These are phyloP conservation scores for Lactarius hatsudake DNA, from an alignment of 768 basidiomycete species.

Conservation along the genomic window DNA sequence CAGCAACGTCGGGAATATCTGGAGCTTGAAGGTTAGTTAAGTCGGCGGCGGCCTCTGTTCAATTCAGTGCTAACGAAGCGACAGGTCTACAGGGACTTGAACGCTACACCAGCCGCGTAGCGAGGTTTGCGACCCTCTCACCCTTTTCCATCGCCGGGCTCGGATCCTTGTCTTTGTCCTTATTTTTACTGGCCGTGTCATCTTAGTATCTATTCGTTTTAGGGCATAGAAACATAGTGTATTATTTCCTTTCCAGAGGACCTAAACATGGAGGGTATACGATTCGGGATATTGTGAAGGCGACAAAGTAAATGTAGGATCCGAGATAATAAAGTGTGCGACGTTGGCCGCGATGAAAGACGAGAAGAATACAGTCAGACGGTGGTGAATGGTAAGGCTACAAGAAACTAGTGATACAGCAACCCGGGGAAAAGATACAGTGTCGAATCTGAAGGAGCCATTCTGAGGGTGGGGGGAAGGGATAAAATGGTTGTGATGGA, in stretches of 20 bases:
- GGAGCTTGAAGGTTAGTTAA: conserved; percentile 65
- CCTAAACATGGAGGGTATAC: conserved; percentile 13
- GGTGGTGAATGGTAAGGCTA: conserved; percentile 6
- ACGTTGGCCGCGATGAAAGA: background rate
- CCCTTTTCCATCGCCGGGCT: background rate
- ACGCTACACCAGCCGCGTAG: conserved; percentile 34
- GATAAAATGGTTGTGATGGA: background rate
- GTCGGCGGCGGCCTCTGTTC: conserved; percentile 23
- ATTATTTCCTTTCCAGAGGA: conserved; percentile 9
- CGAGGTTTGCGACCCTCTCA: background rate
- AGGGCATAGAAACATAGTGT: conserved; percentile 11
- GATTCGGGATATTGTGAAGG: background rate
- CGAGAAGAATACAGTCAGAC: conserved; percentile 5
- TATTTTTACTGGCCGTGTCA: conserved; percentile 2
- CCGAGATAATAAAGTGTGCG: background rate
- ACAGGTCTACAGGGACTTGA: conserved; percentile 48
- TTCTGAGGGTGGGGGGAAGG: background rate
- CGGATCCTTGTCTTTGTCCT: background rate
- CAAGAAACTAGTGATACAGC: conserved; percentile 20
- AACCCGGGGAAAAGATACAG: background rate
- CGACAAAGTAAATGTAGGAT: background rate
- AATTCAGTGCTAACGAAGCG: background rate
- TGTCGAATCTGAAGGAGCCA: background rate
- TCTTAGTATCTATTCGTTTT: conserved; percentile 7
- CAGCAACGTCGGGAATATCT: conserved; percentile 65